phyloP scores from a whole-genome alignment of 2,329 filamentous ascomycete species.

The Fusarium lyarnte region DNA sequence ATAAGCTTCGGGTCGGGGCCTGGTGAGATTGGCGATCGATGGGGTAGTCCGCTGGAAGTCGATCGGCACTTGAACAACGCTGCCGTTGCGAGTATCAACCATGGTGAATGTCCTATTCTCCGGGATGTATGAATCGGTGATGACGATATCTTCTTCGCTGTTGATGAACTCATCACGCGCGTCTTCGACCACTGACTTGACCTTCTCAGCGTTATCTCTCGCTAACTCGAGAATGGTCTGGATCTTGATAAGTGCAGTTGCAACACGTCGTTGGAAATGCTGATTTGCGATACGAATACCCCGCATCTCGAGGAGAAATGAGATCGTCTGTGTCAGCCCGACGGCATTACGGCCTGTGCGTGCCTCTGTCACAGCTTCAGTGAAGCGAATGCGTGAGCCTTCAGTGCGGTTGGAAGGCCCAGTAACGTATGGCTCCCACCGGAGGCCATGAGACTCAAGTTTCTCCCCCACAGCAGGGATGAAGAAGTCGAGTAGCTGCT shows the following conservation, averaged over 20 bases:
- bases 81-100: slow-evolving; percentile 1
- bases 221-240: slow-evolving; percentile 14
- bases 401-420: neutral
- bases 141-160: slow-evolving; percentile 1
- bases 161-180: slow-evolving; percentile 7
- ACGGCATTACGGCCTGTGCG: slow-evolving; percentile 1
- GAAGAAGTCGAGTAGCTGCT: slow-evolving; percentile 5
- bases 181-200: slow-evolving; percentile 2
- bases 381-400: neutral
- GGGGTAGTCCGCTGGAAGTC: slow-evolving; percentile 15
- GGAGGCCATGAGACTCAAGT: neutral
- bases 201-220: neutral
- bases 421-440: slow-evolving; percentile 19
- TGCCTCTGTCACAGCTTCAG: slow-evolving; percentile 9
- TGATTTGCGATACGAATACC: slow-evolving; percentile 13
- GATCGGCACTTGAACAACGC: neutral
- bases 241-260: slow-evolving; percentile 3
- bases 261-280: slow-evolving; percentile 20
- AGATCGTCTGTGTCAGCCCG: slow-evolving; percentile 1
- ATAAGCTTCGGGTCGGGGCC: slow-evolving; percentile 1
- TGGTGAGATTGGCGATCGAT: slow-evolving; percentile 5
- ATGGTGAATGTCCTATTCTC: slow-evolving; percentile 9
- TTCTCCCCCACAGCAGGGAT: neutral
- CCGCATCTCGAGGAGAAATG: slow-evolving; percentile 1
- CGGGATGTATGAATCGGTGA: neutral